phyloP scores from a whole-genome alignment of 1,284 basidiomycete genomes.

The Salmacisia buchloeana region DNA sequence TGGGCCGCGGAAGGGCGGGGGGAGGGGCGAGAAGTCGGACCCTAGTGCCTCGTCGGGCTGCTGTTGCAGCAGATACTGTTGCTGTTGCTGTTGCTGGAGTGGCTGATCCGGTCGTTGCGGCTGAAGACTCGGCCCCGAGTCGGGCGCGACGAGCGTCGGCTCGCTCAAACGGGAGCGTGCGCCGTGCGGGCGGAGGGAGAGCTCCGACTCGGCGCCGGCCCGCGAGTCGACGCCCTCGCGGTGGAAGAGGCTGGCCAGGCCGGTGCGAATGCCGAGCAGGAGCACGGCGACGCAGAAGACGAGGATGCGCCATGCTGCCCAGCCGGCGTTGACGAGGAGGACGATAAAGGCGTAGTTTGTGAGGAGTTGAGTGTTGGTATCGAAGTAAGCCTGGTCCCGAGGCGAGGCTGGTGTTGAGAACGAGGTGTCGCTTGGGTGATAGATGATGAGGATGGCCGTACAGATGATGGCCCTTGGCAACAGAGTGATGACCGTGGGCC shows the following conservation, averaged over 20 bases:
- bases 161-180: not conserved
- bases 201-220: not conserved
- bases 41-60: not conserved
- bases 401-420: conserved; percentile 5
- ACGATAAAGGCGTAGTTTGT: conserved; percentile 24
- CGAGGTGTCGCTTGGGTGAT: conserved; percentile 17
- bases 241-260: not conserved
- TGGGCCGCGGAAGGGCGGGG: not conserved
- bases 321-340: conserved; percentile 25
- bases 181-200: not conserved
- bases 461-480: conserved; percentile 30
- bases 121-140: not conserved
- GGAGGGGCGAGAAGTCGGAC: not conserved
- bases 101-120: too few relatives aligned
- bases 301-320: conserved; percentile 29
- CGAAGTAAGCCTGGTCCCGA: conserved; percentile 25
- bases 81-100: too few relatives aligned
- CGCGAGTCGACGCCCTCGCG: not conserved
- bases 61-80: too few relatives aligned
- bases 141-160: not conserved
- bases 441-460: conserved; percentile 21
- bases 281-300: conserved; percentile 19
- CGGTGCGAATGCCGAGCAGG: conserved; percentile 16
- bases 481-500: conserved; percentile 33
- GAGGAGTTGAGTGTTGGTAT: conserved; percentile 13